A percentile compares a stretch with the other conserved stretches of the same genome.
phyloP scores from a whole-genome alignment of 257 asterid species.

The Ocimum tenuiflorum region DNA sequence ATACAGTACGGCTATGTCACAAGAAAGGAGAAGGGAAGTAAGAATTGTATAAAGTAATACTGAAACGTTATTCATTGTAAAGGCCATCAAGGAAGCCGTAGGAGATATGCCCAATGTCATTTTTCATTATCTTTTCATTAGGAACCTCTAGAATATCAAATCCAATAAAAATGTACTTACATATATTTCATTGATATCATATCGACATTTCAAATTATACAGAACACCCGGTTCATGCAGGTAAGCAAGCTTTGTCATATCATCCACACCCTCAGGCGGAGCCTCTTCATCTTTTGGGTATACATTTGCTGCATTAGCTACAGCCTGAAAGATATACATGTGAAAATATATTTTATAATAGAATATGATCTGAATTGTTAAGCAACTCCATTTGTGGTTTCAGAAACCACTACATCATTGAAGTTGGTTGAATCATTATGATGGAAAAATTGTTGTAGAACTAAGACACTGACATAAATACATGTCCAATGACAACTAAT shows the following conservation, averaged over 20 bases:
- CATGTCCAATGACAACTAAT: not conserved
- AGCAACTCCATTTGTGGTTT: too few relatives aligned
- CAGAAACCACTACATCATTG: too few relatives aligned
- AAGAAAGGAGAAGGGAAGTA: not conserved
- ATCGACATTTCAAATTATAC: conserved; percentile 63
- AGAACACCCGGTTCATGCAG: conserved; percentile 91
- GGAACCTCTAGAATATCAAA: not conserved
- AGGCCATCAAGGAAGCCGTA: conserved; percentile 1
- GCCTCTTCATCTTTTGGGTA: conserved; percentile 75
- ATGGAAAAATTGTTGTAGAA: conserved; percentile 3
- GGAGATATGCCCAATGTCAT: not conserved
- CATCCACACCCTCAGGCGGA: conserved; percentile 70
- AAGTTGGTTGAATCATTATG: not conserved
- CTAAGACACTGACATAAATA: not conserved
- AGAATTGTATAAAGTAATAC: not conserved
- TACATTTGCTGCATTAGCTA: conserved; percentile 45
- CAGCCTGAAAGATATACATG: not conserved
- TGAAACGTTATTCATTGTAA: not conserved
- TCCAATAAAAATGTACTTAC: conserved; percentile 36
- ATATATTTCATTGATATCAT: conserved; percentile 68
- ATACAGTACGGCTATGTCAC: not conserved
- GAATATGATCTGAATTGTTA: too few relatives aligned
- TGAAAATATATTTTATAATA: too few relatives aligned
- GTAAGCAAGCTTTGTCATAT: conserved; percentile 85
- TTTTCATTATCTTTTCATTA: not conserved